Conservation (phyloP, 495 filamentous ascomycete genomes). For the Penicillium odoratum region DNA sequence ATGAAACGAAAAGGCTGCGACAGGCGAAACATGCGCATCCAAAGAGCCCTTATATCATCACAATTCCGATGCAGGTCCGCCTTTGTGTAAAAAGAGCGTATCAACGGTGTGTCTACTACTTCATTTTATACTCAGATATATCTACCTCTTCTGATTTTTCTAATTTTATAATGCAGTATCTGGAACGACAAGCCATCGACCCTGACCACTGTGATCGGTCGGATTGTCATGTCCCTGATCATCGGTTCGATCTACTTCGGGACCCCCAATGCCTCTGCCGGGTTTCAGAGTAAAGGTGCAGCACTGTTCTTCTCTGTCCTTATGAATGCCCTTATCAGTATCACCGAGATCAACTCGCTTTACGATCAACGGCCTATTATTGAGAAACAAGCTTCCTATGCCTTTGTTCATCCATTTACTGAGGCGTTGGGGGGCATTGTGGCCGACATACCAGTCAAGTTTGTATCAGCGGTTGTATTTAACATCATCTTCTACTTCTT, state of each 20-base stretch:
- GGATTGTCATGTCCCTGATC: constrained; percentile 76
- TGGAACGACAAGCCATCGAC: constrained; percentile 75
- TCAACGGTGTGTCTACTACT: constrained; percentile 34
- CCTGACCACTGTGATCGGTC: constrained; percentile 74
- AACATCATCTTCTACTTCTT: constrained; percentile 61
- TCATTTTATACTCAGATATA: too few species aligned
- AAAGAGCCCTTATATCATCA: constrained; percentile 76
- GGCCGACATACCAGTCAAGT: constrained; percentile 58
- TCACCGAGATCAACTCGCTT: constrained; percentile 61
- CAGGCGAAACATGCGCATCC: constrained; percentile 55
- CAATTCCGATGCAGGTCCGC: constrained; percentile 65
- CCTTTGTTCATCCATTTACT: constrained; percentile 64
- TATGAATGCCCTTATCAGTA: constrained; percentile 54
- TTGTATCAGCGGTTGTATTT: constrained; percentile 49
- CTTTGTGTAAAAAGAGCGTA: constrained; percentile 66
- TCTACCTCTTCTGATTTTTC: background rate
- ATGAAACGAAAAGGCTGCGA: constrained; percentile 58
- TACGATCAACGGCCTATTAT: constrained; percentile 64
- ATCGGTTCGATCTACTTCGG: constrained; percentile 88
- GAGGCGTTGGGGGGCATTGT: constrained; percentile 61
- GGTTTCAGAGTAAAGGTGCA: constrained; percentile 78
- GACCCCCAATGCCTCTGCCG: constrained; percentile 59
- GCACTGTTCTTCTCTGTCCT: constrained; percentile 89
- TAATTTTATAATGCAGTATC: constrained; percentile 38
- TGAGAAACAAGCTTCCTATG: constrained; percentile 64